Base-by-base conservation (phyloP, 495 filamentous ascomycete species). In the Corynascus novoguineensis region DNA sequence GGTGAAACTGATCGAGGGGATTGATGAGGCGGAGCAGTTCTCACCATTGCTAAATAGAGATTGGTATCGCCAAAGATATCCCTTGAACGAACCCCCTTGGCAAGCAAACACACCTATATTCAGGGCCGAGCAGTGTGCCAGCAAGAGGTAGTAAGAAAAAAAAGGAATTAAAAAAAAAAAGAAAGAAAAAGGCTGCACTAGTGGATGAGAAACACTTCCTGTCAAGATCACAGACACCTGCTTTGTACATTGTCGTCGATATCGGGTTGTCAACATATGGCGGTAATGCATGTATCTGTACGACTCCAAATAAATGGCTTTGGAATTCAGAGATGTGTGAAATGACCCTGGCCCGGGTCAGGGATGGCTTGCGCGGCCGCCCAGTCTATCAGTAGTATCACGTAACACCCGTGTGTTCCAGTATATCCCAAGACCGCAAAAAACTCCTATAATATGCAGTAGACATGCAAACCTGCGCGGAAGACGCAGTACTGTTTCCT, bases 221-320 rank as follows among this genome's bases (percentile, higher is more conserved):
- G 42, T 46, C 24, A 10, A 46, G n/a, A 27, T 14, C 22, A 11
- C 21, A 22, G 46, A n/a, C 29, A 22, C 2, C 19, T 49, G 46
- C 46, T 35, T 49, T 59, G 29, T 55, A 51, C 58, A 60, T 60
- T 60, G 58, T 55, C 31, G 47, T 41, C 35, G 41, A 54, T 28
- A 11, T 45, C 28, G 24, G 44, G 28, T 22, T 29, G 21, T 35
- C 12, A 14, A 22, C 15, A 0, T 19, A 15, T 9, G 34, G 44
- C 28, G 11, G 11, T 7, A 54, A 42, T 34, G n/a, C 27, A 21
- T 19, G 10, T 15, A 17, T 41, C 17, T 41, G 17, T 27, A 53
- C 11, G 14, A 41, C 8, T 32, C n/a, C 22, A 32, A 32, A 21
- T 35, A 54, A 46, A 54, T 31, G 52, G 52, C 52, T 54, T 54